Conservation (phyloP, 805 yeast species). For the Myxozyma udenii region DNA sequence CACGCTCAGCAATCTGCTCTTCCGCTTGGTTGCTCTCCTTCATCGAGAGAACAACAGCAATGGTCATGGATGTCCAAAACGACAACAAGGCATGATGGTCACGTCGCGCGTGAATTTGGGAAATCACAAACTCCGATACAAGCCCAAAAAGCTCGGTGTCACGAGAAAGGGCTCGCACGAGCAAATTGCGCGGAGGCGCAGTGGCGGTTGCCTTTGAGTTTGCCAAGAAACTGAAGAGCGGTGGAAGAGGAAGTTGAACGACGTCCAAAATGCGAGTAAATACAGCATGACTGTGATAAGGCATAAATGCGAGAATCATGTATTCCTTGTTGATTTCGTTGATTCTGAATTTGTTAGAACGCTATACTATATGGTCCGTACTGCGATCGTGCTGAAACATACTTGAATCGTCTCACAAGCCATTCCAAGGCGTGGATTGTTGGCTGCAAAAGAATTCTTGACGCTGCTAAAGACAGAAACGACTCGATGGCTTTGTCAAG, state of each 20-base stretch:
- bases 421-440: conserved; percentile 86
- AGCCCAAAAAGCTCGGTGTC: conserved; percentile 67
- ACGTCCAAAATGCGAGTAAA: conserved; percentile 76
- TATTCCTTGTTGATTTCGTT: conserved; percentile 76
- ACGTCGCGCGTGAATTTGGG: conserved; percentile 51
- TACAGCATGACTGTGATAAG: conserved; percentile 72
- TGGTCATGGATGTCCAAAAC: conserved; percentile 70
- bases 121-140: conserved; percentile 55
- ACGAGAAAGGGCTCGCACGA: conserved; percentile 61
- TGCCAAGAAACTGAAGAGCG: conserved; percentile 66
- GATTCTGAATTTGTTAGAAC: no score
- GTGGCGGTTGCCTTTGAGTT: conserved; percentile 63
- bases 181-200: conserved; percentile 63
- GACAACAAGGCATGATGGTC: conserved; percentile 69
- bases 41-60: conserved; percentile 65
- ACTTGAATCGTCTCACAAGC: conserved; percentile 79
- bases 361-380: conserved; percentile 29
- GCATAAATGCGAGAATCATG: conserved; percentile 67
- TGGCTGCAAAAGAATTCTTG: conserved; percentile 71
- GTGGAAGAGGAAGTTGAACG: conserved; percentile 65
- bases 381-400: no score
- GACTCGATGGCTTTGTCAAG: conserved; percentile 71
- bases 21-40: conserved; percentile 42
- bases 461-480: conserved; percentile 69
- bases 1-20: conserved; percentile 38